Evolutionary conservation across 139 green algal species (phyloP).

Genomic region (Axilococcus clingmanii): DNA sequence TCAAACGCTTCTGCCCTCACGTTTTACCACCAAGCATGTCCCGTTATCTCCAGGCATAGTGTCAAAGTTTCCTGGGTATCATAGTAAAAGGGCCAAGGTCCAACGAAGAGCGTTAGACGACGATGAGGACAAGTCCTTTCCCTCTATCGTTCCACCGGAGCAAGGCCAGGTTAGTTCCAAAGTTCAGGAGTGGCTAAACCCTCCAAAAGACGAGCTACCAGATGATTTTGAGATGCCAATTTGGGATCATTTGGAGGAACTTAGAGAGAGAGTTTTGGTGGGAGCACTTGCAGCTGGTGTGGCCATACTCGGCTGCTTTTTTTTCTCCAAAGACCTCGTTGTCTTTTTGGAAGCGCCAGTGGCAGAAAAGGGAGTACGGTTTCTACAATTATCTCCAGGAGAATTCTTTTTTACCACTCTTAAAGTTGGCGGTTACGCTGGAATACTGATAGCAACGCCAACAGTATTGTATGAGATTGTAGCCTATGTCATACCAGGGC

Average conservation of each 20-base stretch:
- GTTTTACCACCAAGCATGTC: too few relatives aligned
- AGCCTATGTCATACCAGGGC: conserved; percentile 88
- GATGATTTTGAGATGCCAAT: conserved; percentile 89
- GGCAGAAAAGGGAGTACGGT: conserved; percentile 79
- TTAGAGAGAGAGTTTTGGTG: conserved; percentile 78
- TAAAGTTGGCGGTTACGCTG: conserved; percentile 93
- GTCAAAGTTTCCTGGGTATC: too few relatives aligned
- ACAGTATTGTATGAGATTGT: conserved; percentile 96
- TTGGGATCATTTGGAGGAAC: conserved; percentile 95
- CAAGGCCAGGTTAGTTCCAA: conserved; percentile 21
- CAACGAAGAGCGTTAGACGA: too few relatives aligned
- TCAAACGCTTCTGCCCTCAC: too few relatives aligned
- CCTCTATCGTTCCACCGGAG: too few relatives aligned
- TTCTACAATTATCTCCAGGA: conserved; percentile 94
- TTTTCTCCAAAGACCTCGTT: conserved; percentile 71
- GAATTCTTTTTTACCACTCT: conserved; percentile 99
- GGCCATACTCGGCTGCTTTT: conserved; percentile 83
- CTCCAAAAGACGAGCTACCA: conserved; percentile 68
- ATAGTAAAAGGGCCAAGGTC: too few relatives aligned
- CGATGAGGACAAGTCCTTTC: too few relatives aligned
- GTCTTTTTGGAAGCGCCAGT: conserved; percentile 94
- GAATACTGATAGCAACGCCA: conserved; percentile 79
- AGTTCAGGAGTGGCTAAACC: conserved; percentile 71
- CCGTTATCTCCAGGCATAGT: too few relatives aligned
- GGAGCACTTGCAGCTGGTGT: conserved; percentile 41